These are phyloP conservation scores for Alternaria hordeiaustralica DNA, from an alignment of 2,329 filamentous ascomycete species.

Conservation along the genomic window DNA sequence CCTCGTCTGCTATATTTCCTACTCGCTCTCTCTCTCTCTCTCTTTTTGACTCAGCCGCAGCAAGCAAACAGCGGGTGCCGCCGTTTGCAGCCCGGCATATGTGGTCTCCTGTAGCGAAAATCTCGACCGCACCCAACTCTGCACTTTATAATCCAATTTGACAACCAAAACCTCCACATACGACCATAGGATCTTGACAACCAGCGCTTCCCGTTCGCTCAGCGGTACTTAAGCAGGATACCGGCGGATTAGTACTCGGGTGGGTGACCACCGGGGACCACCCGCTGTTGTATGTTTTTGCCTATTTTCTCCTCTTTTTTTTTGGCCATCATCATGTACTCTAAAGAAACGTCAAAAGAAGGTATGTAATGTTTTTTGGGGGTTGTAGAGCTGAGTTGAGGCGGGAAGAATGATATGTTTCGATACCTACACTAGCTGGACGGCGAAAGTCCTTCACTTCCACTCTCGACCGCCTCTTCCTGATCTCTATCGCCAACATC, in stretches of 20 bases:
- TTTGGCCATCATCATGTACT: no score
- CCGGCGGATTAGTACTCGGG: not conserved
- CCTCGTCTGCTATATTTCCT: no score
- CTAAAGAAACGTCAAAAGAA: not conserved
- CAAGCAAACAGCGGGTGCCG: no score
- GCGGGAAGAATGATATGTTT: not conserved
- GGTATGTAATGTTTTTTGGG: no score
- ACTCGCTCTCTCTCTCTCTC: no score
- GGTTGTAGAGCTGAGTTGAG: not conserved
- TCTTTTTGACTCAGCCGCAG: no score
- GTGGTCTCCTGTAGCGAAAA: no score
- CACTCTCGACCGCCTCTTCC: not conserved
- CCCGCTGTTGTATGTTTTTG: conserved; percentile 3
- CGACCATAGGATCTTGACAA: not conserved
- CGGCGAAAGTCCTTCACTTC: not conserved
- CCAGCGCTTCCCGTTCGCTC: not conserved
- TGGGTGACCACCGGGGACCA: not conserved
- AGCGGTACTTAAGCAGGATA: not conserved
- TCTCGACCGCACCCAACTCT: no score
- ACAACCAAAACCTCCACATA: not conserved
- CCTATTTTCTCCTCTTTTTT: not conserved
- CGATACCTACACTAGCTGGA: not conserved
- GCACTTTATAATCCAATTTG: not conserved
- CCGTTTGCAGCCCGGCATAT: no score
- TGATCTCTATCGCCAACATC: not conserved